Base-by-base conservation (phyloP, 306 rosid genomes). In the Sechiopsis laciniata region DNA sequence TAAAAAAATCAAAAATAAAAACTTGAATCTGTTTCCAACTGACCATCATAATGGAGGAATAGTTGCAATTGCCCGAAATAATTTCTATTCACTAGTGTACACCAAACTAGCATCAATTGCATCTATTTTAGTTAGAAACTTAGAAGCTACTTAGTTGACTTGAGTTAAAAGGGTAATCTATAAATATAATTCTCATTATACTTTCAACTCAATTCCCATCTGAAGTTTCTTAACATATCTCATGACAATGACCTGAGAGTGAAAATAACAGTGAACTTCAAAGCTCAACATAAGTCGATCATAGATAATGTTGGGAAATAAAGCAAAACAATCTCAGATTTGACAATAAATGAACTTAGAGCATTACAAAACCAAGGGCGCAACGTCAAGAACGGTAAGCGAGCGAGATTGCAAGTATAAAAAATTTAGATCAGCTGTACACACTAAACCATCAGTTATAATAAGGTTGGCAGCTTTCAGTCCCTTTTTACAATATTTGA, bases 361-460 rank as follows among this genome's bases (percentile, higher is more conserved):
- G 12, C 26, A 13, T 1, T 13, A 13, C 8, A 7, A 21, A 48
- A 12, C 42, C 20, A 48, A 46, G 35, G 14, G 3, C 19, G 14
- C 11, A 37, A 1, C 8, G 46, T 51, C 24, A 19, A 70, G 8
- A 4, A 50, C 22, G 24, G 11, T 20, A 48, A 14, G 10, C 1
- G 21, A 14, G 5, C 1, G 32, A 48, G 57, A 22, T 13, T 9
- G 7, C 45, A 51, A 69, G 59, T 24, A 3, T 16, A 22, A 51
- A 15, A 21, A 9, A 51, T 46, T 46, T 50, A 22, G 42, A 50
- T 69, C 19, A 69, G 58, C 74, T 70, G 45, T 70, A 69, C 73
- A 70, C 74, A 50, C 22, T 48, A 51, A 22, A 50, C 22, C 74
- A 70, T 70, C 57, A 42, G 71, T 65, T 35, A 37, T 37, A 22